Base-by-base conservation (phyloP, 2,329 filamentous ascomycete genomes). In the Aspergillus intermedius region DNA sequence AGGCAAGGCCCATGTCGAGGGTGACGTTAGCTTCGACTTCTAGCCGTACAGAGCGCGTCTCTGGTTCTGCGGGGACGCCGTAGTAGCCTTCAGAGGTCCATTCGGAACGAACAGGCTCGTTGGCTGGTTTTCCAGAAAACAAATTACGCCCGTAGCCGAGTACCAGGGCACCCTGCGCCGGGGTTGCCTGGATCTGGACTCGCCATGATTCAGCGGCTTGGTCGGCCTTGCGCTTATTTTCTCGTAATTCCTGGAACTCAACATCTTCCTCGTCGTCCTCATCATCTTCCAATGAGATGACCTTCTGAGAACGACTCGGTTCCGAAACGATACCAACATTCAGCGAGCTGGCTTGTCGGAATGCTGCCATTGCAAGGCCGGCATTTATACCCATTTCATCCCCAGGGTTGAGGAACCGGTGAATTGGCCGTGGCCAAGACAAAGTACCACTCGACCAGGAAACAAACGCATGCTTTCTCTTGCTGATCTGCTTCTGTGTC, bases 61-160 rank as follows among this genome's bases (percentile, higher is more conserved):
- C 61, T 15, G 55, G 58, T 42, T 58, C 57, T 41, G 52, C 53
- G 19, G 61, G 56, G 35, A 66, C 53, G 3, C 66, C 61, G 47
- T 64, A 62, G 50, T 72, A 65, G 4, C 67, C 69, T 40, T 71
- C 69, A 5, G 64, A 60, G 45, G 60, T 72, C 70, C 69, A 73
- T 55, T 71, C 67, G 3, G 68, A 68, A 35, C 59, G 66, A 5
- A 61, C 52, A 13, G 56, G 57, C 10, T 69, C 60, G 42, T 65
- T 60, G 3, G 60, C 54, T 4, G 65, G 48, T 23, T 59, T 62
- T 5, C 66, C 63, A 2, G 62, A 65, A 42, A 73, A 73, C 15
- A 73, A 35, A 35, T 66, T 70, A 8, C 68, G 60, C 4, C 59
- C 61, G 50, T 73, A 72, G 23, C 49, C 64, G 23, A 70, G 45